phyloP scores from a whole-genome alignment of 768 basidiomycete species.

The Fibroporia radiculosa region DNA sequence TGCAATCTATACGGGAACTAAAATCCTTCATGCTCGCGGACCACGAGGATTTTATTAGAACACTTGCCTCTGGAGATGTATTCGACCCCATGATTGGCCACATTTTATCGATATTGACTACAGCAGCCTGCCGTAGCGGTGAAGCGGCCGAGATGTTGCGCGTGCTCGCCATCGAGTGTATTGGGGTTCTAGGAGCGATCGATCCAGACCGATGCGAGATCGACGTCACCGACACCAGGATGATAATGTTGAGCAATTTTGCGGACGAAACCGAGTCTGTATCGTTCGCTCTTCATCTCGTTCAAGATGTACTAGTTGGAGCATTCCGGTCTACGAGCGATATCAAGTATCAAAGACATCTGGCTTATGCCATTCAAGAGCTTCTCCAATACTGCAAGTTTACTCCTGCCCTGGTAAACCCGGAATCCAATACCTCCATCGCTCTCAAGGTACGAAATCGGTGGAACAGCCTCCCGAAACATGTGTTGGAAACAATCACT shows the following conservation, averaged over 20 bases:
- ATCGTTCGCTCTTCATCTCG: slow-evolving; percentile 78
- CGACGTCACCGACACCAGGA: slow-evolving; percentile 44
- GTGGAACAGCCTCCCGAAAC: slow-evolving; percentile 76
- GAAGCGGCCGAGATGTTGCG: slow-evolving; percentile 65
- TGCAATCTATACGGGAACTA: slow-evolving; percentile 71
- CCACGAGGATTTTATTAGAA: slow-evolving; percentile 44
- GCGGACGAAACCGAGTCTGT: slow-evolving; percentile 68
- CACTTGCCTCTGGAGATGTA: slow-evolving; percentile 72
- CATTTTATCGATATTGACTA: slow-evolving; percentile 58
- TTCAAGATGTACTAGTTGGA: slow-evolving; percentile 77
- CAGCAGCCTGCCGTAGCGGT: slow-evolving; percentile 69
- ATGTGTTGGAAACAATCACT: slow-evolving; percentile 78
- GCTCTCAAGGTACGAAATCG: slow-evolving; percentile 60
- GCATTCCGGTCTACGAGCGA: slow-evolving; percentile 93
- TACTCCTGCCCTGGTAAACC: slow-evolving; percentile 60
- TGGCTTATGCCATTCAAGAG: slow-evolving; percentile 91
- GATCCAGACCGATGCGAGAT: slow-evolving; percentile 91
- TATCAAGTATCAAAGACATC: slow-evolving; percentile 80
- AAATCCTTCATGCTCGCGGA: slow-evolving; percentile 50
- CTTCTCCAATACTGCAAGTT: slow-evolving; percentile 84
- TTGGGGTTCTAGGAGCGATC: slow-evolving; percentile 86
- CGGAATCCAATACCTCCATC: slow-evolving; percentile 40
- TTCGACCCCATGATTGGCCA: slow-evolving; percentile 74
- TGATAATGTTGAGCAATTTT: slow-evolving; percentile 78
- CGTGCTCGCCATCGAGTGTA: slow-evolving; percentile 76